Conservation (phyloP, 2,329 filamentous ascomycete species). For the Triangularia verruculosa region DNA sequence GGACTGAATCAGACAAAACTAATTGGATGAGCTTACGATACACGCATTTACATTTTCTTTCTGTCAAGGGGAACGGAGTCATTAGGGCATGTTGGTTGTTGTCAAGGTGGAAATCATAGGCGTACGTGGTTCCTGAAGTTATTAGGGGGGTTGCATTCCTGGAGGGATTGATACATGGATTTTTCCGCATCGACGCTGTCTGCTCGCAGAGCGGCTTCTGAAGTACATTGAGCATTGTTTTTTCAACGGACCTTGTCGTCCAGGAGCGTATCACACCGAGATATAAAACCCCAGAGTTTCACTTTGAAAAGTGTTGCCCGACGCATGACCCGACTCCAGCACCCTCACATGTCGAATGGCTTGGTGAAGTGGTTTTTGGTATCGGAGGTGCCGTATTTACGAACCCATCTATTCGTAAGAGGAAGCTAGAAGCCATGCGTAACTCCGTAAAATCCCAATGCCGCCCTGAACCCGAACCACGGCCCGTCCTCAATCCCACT, state of each 20-base stretch:
- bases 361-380: slow-evolving; percentile 23
- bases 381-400: slow-evolving; percentile 32
- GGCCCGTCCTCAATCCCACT: slow-evolving; percentile 28
- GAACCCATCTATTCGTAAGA: slow-evolving; percentile 40
- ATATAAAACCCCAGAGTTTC: slow-evolving; percentile 21
- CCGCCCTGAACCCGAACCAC: slow-evolving; percentile 40
- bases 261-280: slow-evolving; percentile 28
- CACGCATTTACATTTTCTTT: slow-evolving; percentile 8
- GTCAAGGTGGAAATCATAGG: not conserved
- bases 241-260: slow-evolving; percentile 26
- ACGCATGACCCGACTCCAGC: slow-evolving; percentile 14
- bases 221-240: slow-evolving; percentile 30
- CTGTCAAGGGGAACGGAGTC: slow-evolving; percentile 40
- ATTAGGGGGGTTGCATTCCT: slow-evolving; percentile 29
- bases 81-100: slow-evolving; percentile 12
- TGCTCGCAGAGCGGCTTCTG: slow-evolving; percentile 24
- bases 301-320: slow-evolving; percentile 15
- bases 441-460: slow-evolving; percentile 44
- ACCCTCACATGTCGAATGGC: slow-evolving; percentile 11
- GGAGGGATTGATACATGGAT: slow-evolving; percentile 29
- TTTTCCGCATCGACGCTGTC: slow-evolving; percentile 23
- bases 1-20: slow-evolving; percentile 41
- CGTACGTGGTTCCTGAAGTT: slow-evolving; percentile 13
- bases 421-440: slow-evolving; percentile 44
- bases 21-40: not conserved